These are phyloP conservation scores for Plantago elongata DNA, from an alignment of 257 asterid genomes.

Conservation along the genomic window DNA sequence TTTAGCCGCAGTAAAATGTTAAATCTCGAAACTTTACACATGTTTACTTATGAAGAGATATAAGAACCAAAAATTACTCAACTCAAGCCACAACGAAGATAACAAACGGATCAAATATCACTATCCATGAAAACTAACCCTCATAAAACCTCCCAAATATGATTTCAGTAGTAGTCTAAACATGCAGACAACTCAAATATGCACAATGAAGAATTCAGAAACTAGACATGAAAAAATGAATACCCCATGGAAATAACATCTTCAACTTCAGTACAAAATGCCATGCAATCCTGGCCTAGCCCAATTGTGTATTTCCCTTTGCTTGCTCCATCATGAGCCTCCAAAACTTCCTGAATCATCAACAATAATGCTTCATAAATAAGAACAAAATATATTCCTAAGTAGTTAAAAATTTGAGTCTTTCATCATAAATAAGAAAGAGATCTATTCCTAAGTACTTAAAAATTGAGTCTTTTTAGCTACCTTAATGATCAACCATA, in stretches of 20 bases:
- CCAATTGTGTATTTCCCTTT: constrained; percentile 99
- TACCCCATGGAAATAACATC: constrained; percentile 99
- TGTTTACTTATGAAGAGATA: too few species aligned
- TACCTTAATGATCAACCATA: too few species aligned
- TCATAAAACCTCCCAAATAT: too few species aligned
- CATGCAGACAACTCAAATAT: constrained; percentile 12
- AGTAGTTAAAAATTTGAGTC: too few species aligned
- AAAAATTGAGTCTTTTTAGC: too few species aligned
- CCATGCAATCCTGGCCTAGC: constrained; percentile 99
- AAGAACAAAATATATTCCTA: too few species aligned
- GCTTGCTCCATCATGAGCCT: constrained; percentile 98
- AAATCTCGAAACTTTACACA: neutral
- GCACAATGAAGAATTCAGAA: neutral
- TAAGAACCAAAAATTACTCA: neutral
- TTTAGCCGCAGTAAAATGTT: neutral
- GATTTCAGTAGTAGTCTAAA: constrained; percentile 1
- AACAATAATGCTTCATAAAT: neutral
- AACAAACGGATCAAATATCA: constrained; percentile 1
- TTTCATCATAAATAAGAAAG: too few species aligned
- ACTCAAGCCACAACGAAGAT: neutral
- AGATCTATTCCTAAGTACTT: too few species aligned
- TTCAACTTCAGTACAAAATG: constrained; percentile 90
- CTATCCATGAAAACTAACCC: neutral
- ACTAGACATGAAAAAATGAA: constrained; percentile 4
- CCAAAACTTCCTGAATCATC: constrained; percentile 68